Evolutionary conservation across 176 grass and related monocot genomes (phyloP).

Genomic region (Stipa capillata): DNA sequence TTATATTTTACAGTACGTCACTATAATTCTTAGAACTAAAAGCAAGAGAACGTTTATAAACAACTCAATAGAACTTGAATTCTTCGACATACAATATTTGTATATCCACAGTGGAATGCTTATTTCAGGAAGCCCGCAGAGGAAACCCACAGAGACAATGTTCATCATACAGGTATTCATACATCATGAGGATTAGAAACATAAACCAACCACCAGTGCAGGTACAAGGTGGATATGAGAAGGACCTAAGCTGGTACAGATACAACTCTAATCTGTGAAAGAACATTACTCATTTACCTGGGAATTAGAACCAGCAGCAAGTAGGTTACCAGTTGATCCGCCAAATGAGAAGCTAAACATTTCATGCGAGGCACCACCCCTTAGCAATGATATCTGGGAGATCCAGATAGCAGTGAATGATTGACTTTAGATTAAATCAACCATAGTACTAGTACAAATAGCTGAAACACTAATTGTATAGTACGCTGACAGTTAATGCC

Average conservation of each 20-base stretch:
- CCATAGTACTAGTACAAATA: background rate
- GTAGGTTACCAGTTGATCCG: slow-evolving; percentile 69
- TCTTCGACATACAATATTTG: background rate
- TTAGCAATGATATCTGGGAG: slow-evolving; percentile 66
- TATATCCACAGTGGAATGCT: background rate
- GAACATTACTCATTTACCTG: slow-evolving; percentile 33
- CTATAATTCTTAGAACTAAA: background rate
- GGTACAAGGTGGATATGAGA: background rate
- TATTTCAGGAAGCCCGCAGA: too few species aligned
- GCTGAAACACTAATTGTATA: background rate
- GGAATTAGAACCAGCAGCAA: slow-evolving; percentile 67
- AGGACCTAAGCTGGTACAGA: background rate
- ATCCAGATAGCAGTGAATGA: background rate
- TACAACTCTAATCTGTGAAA: background rate
- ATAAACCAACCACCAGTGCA: background rate
- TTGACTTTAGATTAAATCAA: background rate
- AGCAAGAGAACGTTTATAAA: background rate
- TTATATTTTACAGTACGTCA: background rate
- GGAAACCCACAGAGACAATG: background rate
- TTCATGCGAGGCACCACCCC: slow-evolving; percentile 49
- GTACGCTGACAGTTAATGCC: background rate
- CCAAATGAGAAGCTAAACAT: slow-evolving; percentile 92
- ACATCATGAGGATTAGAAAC: background rate
- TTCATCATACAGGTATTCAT: background rate
- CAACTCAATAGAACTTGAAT: background rate